Base-by-base conservation (phyloP, 371 early-diverging fungal species). In the Saksenaea vasiformis region DNA sequence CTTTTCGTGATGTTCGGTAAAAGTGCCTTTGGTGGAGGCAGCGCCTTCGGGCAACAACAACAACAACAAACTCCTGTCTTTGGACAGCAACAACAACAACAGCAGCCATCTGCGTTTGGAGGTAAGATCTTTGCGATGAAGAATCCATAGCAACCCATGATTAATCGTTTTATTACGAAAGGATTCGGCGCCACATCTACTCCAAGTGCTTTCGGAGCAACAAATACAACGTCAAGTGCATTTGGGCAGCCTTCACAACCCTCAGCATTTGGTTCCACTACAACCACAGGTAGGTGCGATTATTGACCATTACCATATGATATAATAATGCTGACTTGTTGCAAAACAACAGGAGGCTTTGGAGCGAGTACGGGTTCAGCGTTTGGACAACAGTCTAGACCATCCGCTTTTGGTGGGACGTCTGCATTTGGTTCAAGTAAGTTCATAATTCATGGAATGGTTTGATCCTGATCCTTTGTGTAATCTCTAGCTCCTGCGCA, bases 21-120 rank as follows among this genome's bases (percentile, higher is more conserved):
- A 66, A 70, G 73, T 55, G 68, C 75, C 26, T 81, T 81, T 62
- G 80, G 79, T 37, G 60, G 65, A 31, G 53, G 57, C 60, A 70
- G 73, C 54, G 84, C 79, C 53, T 87, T 87, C 65, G 88, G 88
- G 26, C 87, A 84, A 41, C 90, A 82, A 58, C 85, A 73, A 11
- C 79, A 75, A 8, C 64, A 73, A 31, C 80, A 83, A 67, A 66
- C 80, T 57, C 79, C 86, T 39, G 75, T 77, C 8, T 82, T 82
- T 64, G 82, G 82, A 19, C 70, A 66, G n/a, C 76, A 69, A 36
- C 76, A 70, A 56, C 76, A 41, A 36, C 77, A 69, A 67, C 70
- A 72, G 57, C 77, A 81, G 38, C 64, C 68, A 58, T 66, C 77
- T 22, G 66, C 79, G 8, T 81, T 85, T 74, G 84, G 88, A 62